Base-by-base conservation (phyloP, 257 asterid species). In the Solanum pinnatisectum region DNA sequence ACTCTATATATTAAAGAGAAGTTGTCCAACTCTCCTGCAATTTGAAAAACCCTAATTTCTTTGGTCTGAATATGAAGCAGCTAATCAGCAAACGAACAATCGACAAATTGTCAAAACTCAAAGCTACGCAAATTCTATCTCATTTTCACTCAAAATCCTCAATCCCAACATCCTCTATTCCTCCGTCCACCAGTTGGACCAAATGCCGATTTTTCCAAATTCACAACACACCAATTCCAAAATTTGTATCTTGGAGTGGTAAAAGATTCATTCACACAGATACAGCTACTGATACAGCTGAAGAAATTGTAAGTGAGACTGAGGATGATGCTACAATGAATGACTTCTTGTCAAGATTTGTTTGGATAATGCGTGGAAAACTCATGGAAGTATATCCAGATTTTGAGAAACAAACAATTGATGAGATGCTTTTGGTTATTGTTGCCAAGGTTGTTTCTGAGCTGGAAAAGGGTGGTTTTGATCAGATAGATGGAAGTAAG, bases 341-440 rank as follows among this genome's bases (percentile, higher is more conserved):
- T 33, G 99, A 96, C 87, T 97, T 95, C 91, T 90, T 97, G 86
- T 96, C 98, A 32, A 90, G 99, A 86, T 96, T 97, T 83, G 96
- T 92, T 67, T 96, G 99, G 98, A 90, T 93, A 73, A 96, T 97
- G 99, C 94, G 99, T 27, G 94, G 96, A 86, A 93, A 91, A 90
- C 98, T 96, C 33, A 10, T 49, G 4, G 94, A 90, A 88, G 94
- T 90, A 10, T 97, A 92, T 89, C 95, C 96, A 2, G 95, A 88
- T 2, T 91, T 92, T 88, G 98, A 93, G 87, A 97, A 94, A 92
- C 85, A 84, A 5, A 92, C 98, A 3, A 87, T 97, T 72, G 94
- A 96, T 72, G 94, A 90, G 71, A 97, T 97, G 99, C 96, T 97
- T 22, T 88, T 93, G 91, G 84, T 94, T 87, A 94, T 97, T 83